Evolutionary conservation across 208 protist species (phyloP).

Genomic region (Trypanosoma conorhini): DNA sequence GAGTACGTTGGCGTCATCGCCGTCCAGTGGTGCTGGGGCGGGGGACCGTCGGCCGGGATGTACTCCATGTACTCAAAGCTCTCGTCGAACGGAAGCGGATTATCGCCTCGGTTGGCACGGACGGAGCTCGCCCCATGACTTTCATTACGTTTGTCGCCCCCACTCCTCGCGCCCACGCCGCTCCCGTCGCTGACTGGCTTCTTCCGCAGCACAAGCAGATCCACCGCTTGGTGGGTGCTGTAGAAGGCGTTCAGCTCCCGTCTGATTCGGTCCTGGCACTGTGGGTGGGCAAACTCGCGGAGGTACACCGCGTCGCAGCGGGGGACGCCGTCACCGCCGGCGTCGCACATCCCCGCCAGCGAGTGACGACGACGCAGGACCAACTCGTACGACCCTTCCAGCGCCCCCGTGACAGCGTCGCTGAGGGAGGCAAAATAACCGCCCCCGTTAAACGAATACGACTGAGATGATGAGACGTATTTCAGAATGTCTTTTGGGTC

Average conservation of each 20-base stretch:
- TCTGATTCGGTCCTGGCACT: slow-evolving; percentile 10
- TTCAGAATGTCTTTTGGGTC: slow-evolving; percentile 28
- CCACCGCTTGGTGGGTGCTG: slow-evolving; percentile 27
- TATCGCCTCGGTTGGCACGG: background rate
- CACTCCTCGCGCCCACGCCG: background rate
- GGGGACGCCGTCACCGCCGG: background rate
- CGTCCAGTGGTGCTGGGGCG: slow-evolving; percentile 70
- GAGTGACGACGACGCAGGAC: slow-evolving; percentile 46
- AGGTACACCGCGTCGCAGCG: slow-evolving; percentile 12
- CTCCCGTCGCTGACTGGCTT: slow-evolving; percentile 11
- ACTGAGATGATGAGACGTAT: slow-evolving; percentile 6
- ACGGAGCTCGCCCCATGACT: too few species aligned
- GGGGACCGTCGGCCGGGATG: slow-evolving; percentile 39
- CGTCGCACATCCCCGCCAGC: slow-evolving; percentile 14
- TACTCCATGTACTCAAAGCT: slow-evolving; percentile 86
- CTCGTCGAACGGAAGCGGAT: slow-evolving; percentile 56
- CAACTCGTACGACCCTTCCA: slow-evolving; percentile 64
- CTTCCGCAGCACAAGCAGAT: slow-evolving; percentile 68
- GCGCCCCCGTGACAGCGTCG: slow-evolving; percentile 48
- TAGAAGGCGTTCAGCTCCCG: slow-evolving; percentile 29
- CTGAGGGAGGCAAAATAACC: slow-evolving; percentile 21
- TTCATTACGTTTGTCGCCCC: background rate
- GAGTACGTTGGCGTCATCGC: slow-evolving; percentile 71
- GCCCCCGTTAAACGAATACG: background rate
- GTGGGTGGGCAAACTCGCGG: slow-evolving; percentile 13